Conservation (phyloP, 2,329 filamentous ascomycete species). For the Diplodia seriata region DNA sequence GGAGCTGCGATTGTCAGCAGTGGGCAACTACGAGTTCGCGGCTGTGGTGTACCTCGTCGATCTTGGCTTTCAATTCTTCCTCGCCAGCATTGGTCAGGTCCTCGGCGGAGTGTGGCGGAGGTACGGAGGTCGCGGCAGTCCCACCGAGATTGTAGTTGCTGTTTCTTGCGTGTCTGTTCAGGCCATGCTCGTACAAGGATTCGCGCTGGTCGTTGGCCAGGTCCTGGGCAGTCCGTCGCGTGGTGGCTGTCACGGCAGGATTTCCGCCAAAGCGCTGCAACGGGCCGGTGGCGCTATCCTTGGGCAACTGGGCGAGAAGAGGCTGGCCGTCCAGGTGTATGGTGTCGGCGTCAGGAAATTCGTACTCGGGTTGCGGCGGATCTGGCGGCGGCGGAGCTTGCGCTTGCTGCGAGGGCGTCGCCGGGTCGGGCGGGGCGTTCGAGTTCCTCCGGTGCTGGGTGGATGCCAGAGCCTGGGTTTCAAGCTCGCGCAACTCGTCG, state of each 20-base stretch:
- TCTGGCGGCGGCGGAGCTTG: conserved; percentile 9
- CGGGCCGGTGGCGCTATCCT: neutral
- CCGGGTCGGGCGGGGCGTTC: conserved; percentile 1
- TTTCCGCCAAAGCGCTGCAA: neutral
- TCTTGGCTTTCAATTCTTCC: conserved; percentile 45
- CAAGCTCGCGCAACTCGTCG: conserved; percentile 54
- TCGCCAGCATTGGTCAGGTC: conserved; percentile 36
- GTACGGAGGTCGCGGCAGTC: neutral
- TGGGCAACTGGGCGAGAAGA: neutral
- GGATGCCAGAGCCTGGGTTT: conserved; percentile 52
- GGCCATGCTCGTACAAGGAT: neutral
- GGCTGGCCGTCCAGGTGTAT: conserved; percentile 53
- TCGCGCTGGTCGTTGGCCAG: neutral
- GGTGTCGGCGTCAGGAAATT: conserved; percentile 42
- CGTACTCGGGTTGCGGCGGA: conserved; percentile 49
- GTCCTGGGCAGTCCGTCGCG: conserved; percentile 13
- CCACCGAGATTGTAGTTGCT: neutral
- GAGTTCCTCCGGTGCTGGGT: conserved; percentile 45
- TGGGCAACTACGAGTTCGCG: neutral
- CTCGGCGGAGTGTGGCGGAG: neutral
- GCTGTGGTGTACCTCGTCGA: neutral
- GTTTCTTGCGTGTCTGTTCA: conserved; percentile 6
- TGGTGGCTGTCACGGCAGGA: neutral
- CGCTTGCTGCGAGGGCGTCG: neutral
- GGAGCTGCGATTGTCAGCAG: conserved; percentile 19